Percentiles rank a stretch among this genome's conserved stretches.
These are phyloP conservation scores for Mycena metata DNA, from an alignment of 768 basidiomycete species.

Conservation along the genomic window DNA sequence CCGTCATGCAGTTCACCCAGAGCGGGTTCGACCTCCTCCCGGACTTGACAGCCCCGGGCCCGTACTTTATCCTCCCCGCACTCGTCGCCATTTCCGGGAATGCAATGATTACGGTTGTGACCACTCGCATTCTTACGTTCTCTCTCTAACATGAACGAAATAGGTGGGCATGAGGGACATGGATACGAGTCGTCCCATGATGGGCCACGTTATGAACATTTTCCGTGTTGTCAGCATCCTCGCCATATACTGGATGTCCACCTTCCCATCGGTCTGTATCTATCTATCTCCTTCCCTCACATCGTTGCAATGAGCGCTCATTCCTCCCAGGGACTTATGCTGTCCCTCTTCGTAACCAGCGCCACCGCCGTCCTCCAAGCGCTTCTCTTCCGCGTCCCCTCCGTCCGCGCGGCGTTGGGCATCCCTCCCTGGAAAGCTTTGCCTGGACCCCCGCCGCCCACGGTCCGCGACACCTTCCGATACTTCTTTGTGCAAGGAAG, in stretches of 20 bases:
- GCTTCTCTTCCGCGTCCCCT: slow-evolving; percentile 56
- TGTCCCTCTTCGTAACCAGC: slow-evolving; percentile 58
- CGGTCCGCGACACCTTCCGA: slow-evolving; percentile 29
- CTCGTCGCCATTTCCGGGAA: slow-evolving; percentile 72
- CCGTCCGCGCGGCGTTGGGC: slow-evolving; percentile 54
- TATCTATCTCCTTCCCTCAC: slow-evolving; percentile 18
- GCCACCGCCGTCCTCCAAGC: slow-evolving; percentile 65
- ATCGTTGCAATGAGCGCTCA: neutral
- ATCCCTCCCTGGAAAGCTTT: slow-evolving; percentile 52
- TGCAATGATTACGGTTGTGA: slow-evolving; percentile 76
- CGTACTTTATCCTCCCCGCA: slow-evolving; percentile 79
- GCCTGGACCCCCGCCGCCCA: slow-evolving; percentile 49
- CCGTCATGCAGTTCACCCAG: slow-evolving; percentile 79
- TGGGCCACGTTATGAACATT: slow-evolving; percentile 77
- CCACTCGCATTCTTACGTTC: neutral
- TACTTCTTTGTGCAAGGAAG: neutral
- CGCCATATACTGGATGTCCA: slow-evolving; percentile 60
- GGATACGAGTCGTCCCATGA: slow-evolving; percentile 65
- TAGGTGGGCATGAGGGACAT: slow-evolving; percentile 66
- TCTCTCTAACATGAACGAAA: slow-evolving; percentile 4
- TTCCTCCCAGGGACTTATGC: slow-evolving; percentile 53
- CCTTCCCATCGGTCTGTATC: slow-evolving; percentile 75
- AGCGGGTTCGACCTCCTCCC: slow-evolving; percentile 83
- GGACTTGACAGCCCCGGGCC: slow-evolving; percentile 85
- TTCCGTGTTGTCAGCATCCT: slow-evolving; percentile 70